Conservation (phyloP, 768 basidiomycete genomes). For the Lyophyllum shimeji region DNA sequence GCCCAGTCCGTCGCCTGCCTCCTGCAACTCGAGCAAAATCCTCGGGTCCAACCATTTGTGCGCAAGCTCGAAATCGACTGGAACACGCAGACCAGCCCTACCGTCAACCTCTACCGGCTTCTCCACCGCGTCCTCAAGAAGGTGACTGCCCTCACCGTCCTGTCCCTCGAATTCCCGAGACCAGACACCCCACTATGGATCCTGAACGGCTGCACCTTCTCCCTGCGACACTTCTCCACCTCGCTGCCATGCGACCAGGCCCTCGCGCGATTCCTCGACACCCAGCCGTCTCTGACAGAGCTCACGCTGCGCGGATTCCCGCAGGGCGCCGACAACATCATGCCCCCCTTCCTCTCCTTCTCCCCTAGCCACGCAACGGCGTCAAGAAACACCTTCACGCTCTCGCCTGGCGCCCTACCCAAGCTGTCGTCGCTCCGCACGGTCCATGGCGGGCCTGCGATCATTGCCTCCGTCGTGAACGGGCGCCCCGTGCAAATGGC, state of each 20-base stretch:
- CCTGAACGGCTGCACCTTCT: constrained; percentile 42
- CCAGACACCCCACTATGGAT: constrained; percentile 46
- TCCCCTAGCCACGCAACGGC: constrained; percentile 6
- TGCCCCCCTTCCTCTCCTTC: constrained; percentile 23
- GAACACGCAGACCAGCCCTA: constrained; percentile 28
- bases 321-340: constrained; percentile 22
- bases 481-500: constrained; percentile 49
- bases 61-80: constrained; percentile 48
- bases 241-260: constrained; percentile 52
- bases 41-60: constrained; percentile 39
- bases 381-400: constrained; percentile 25
- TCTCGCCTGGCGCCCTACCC: constrained; percentile 45
- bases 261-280: constrained; percentile 51
- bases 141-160: constrained; percentile 36
- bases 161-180: constrained; percentile 52
- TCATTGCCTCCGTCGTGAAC: constrained; percentile 44
- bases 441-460: constrained; percentile 46
- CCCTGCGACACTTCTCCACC: constrained; percentile 48
- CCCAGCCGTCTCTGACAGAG: constrained; percentile 47
- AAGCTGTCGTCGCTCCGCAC: constrained; percentile 49
- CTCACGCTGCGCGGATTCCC: constrained; percentile 57
- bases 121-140: constrained; percentile 42
- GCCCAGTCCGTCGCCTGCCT: constrained; percentile 35
- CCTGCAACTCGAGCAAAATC: constrained; percentile 36
- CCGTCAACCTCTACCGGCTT: constrained; percentile 48